Conservation (phyloP, 140 eudicot genomes). For the Stevia rebaudiana region DNA sequence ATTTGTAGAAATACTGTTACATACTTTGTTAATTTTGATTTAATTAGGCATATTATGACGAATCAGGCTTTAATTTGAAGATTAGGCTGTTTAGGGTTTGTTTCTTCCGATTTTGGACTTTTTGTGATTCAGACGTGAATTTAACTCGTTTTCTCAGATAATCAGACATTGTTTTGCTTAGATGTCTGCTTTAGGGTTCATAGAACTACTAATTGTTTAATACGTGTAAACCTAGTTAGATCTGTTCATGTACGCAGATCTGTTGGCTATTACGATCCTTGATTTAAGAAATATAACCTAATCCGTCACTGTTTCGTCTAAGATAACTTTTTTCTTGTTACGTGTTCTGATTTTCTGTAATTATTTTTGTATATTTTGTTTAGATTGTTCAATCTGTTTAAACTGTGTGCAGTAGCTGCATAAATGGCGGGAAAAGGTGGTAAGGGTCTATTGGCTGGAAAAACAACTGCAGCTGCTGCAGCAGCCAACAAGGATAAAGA, state of each 20-base stretch:
- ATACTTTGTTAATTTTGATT: neutral
- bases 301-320: neutral
- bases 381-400: neutral
- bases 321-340: neutral
- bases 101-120: neutral
- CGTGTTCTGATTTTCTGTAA: neutral
- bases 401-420: conserved; percentile 10
- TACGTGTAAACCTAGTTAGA: conserved; percentile 13
- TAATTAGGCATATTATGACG: neutral
- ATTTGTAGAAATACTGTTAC: neutral
- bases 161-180: neutral
- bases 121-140: conserved; percentile 1
- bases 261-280: neutral
- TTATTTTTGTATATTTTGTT: neutral
- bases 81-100: neutral
- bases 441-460: conserved; percentile 79
- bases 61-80: neutral
- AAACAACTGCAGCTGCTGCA: conserved; percentile 62
- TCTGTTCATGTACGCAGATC: conserved; percentile 21
- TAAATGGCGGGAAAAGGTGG: conserved; percentile 96
- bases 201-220: neutral
- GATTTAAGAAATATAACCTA: neutral
- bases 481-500: conserved; percentile 82
- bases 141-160: neutral
- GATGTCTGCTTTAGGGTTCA: conserved; percentile 16